phyloP scores from a whole-genome alignment of 177 flowering plant species.

The Vitis hybrid region DNA sequence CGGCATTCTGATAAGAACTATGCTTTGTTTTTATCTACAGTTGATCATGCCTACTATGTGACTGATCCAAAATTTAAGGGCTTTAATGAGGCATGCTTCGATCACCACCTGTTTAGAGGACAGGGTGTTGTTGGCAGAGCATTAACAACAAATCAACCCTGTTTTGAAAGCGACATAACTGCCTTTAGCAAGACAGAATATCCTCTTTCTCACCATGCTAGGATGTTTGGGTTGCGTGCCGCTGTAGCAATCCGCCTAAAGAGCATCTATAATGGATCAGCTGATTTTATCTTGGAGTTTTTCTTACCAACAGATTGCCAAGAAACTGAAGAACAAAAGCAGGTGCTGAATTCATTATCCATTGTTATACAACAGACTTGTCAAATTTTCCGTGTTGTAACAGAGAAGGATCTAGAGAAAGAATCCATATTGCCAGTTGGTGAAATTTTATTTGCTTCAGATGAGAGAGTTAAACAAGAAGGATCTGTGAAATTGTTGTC shows the following conservation, averaged over 20 bases:
- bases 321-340: constrained; percentile 47
- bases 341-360: constrained; percentile 53
- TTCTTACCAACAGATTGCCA: constrained; percentile 67
- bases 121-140: constrained; percentile 62
- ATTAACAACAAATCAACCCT: constrained; percentile 35
- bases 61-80: constrained; percentile 25
- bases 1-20: constrained; percentile 29
- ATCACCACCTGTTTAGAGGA: constrained; percentile 45
- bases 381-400: constrained; percentile 43
- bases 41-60: constrained; percentile 47
- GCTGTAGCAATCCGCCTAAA: constrained; percentile 52
- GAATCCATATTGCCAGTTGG: constrained; percentile 18
- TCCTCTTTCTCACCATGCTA: constrained; percentile 63
- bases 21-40: constrained; percentile 39
- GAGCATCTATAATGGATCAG: constrained; percentile 28
- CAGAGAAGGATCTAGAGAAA: constrained; percentile 34
- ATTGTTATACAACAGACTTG: constrained; percentile 45
- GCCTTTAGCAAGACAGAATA: constrained; percentile 48
- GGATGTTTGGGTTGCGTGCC: constrained; percentile 37
- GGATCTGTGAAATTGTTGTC: constrained; percentile 5
- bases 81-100: constrained; percentile 58
- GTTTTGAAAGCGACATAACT: constrained; percentile 44
- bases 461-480: constrained; percentile 4
- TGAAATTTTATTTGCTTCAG: constrained; percentile 11
- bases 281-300: constrained; percentile 63